Percentiles rank a stretch among this genome's conserved stretches.
Conservation (phyloP, 2,329 filamentous ascomycete species). For the Calonectria honghensis region DNA sequence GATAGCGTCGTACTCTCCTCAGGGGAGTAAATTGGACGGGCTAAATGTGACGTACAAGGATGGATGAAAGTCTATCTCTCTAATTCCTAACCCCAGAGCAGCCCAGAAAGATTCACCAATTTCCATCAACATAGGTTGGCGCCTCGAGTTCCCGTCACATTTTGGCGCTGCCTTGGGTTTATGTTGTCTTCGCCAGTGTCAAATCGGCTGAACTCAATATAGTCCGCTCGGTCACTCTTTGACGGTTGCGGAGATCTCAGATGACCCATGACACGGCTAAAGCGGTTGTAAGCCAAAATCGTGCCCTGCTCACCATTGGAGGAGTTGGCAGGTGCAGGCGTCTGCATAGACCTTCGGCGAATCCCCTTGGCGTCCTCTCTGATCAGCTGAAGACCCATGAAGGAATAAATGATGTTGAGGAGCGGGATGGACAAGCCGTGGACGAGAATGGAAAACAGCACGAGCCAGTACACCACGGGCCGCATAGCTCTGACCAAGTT, state of each 20-base stretch:
- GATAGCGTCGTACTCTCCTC: no score
- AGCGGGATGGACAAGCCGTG: slow-evolving; percentile 66
- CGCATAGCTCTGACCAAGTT: slow-evolving; percentile 61
- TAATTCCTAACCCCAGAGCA: background rate
- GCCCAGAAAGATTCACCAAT: background rate
- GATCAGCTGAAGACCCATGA: slow-evolving; percentile 61
- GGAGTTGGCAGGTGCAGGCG: slow-evolving; percentile 31
- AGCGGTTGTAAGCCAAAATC: slow-evolving; percentile 39
- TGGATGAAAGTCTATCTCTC: background rate
- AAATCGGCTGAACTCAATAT: background rate
- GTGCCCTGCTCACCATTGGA: background rate
- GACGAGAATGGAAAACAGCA: slow-evolving; percentile 52
- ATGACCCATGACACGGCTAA: slow-evolving; percentile 32
- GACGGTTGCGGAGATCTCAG: background rate
- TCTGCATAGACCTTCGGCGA: slow-evolving; percentile 11
- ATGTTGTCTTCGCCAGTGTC: background rate
- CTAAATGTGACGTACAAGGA: no score
- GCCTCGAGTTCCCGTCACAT: background rate
- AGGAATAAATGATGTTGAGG: slow-evolving; percentile 39
- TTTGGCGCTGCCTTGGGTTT: background rate
- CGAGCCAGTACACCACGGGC: slow-evolving; percentile 64
- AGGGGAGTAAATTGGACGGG: no score
- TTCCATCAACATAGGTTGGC: background rate
- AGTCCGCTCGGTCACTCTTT: background rate
- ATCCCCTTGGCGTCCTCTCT: slow-evolving; percentile 46